Base-by-base conservation (phyloP, 257 asterid genomes). In the Jacaranda copaia region DNA sequence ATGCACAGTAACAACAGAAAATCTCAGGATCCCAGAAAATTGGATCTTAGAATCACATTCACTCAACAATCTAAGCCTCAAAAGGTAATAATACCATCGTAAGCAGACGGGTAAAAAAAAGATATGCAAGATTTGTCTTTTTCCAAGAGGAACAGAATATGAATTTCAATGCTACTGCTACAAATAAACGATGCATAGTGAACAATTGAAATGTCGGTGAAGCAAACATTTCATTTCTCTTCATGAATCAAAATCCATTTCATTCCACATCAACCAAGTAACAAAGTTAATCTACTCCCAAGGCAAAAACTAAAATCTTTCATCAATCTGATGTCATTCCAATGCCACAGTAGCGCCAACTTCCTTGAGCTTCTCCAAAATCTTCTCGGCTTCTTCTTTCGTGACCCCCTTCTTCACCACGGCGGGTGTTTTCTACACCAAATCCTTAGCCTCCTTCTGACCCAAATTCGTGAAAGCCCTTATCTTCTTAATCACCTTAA, bases 401-500 rank as follows among this genome's bases (percentile, higher is more conserved):
- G 93, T 80, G 8, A 88, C 79, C 49, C 97, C 97, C 64, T 90
- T 93, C 84, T 88, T 93, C 82, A 93, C 90, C 76, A 93, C 89
- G 13, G 89, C 82, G 8, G 97, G 97, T 0, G 92, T 80, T 81
- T 88, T 93, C 86, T 93, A 97, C 72, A 91, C 96, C 87, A 93
- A 81, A 57, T 93, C 97, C 76, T 93, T 93, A 1, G 98, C 97
- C 80, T 91, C 98, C 82, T 93, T 93, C 75, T 91, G 82, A 4
- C 97, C 98, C 79, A 93, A 88, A 64, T 87, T 94, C 8, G 96
- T 91, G 80, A 89, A 82, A 52, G 84, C 87, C 85, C 98, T 91
- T 43, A 93, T 85, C 87, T 93, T 96, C 88, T 93, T 93, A 18
- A 93, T 93, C 82, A 93, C 94, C 79, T 93, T 93, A 48, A 93